Percentiles rank a stretch among this genome's conserved stretches.
These are phyloP conservation scores for Cucurbita argyrosperma DNA, from an alignment of 306 rosid species.

Conservation along the genomic window DNA sequence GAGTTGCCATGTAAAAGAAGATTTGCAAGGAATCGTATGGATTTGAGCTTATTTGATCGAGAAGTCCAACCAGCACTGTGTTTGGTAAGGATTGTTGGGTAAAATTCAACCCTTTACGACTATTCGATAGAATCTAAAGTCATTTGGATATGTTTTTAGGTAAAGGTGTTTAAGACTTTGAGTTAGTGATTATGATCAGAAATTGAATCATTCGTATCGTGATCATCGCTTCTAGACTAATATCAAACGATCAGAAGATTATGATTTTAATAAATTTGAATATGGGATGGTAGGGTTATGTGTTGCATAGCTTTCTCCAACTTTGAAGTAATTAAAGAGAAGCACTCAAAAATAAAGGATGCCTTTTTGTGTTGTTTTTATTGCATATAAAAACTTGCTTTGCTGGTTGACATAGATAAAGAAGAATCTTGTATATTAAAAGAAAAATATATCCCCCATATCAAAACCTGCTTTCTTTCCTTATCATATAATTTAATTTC, in stretches of 20 bases:
- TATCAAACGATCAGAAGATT: not conserved
- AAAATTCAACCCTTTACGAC: no score
- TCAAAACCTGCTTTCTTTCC: not conserved
- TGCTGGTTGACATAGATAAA: not conserved
- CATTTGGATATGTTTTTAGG: no score
- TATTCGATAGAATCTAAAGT: no score
- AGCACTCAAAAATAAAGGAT: conserved; percentile 3
- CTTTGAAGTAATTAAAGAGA: not conserved
- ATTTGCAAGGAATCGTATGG: no score
- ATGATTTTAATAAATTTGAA: not conserved
- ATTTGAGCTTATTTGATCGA: no score
- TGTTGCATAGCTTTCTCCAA: not conserved
- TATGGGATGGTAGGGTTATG: not conserved
- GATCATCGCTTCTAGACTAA: no score
- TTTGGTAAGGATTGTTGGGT: no score
- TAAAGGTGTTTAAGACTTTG: no score
- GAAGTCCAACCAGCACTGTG: no score
- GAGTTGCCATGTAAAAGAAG: no score
- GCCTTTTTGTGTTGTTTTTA: not conserved
- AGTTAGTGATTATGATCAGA: no score
- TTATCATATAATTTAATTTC: not conserved
- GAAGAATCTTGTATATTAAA: not conserved
- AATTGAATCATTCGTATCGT: no score
- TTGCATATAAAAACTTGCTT: not conserved
- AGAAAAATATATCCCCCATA: not conserved